A percentile compares a stretch with the other conserved stretches of the same genome.
These are phyloP conservation scores for Penicillium sp. DNA, from an alignment of 2,329 filamentous ascomycete genomes.

Conservation along the genomic window DNA sequence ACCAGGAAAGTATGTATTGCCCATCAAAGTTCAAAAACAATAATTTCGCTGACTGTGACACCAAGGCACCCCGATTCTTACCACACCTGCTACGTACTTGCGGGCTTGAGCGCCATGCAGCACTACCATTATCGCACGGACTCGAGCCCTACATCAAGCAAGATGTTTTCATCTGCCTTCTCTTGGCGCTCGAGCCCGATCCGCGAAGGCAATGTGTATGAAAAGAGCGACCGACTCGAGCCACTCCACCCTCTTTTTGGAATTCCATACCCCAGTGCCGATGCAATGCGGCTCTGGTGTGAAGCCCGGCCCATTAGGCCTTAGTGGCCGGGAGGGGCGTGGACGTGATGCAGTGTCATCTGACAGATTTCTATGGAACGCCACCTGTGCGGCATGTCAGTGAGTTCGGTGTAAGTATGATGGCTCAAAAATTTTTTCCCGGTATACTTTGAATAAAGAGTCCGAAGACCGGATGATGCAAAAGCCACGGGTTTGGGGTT, in stretches of 20 bases:
- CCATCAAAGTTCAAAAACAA: not conserved
- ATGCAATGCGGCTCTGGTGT: slow-evolving; percentile 66
- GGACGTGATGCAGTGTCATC: slow-evolving; percentile 3
- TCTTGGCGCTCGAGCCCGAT: slow-evolving; percentile 42
- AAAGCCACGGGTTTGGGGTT: not conserved
- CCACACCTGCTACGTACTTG: slow-evolving; percentile 88
- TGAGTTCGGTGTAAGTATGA: not conserved
- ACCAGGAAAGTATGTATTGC: slow-evolving; percentile 71
- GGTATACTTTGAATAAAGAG: not conserved
- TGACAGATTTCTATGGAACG: slow-evolving; percentile 1
- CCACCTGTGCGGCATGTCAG: not conserved
- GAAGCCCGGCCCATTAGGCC: slow-evolving; percentile 33
- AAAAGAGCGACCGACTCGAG: slow-evolving; percentile 67
- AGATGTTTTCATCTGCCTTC: slow-evolving; percentile 38
- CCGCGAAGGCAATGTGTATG: slow-evolving; percentile 62
- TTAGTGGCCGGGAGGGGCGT: slow-evolving; percentile 6
- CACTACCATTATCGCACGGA: slow-evolving; percentile 57
- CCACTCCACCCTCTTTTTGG: slow-evolving; percentile 82
- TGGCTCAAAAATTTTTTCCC: not conserved
- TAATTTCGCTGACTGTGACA: slow-evolving; percentile 21
- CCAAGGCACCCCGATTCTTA: slow-evolving; percentile 77
- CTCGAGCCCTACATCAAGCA: slow-evolving; percentile 30
- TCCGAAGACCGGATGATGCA: not conserved
- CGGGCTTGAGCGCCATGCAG: slow-evolving; percentile 80
- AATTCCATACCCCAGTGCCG: slow-evolving; percentile 70